Percentiles rank a stretch among this genome's conserved stretches.
phyloP scores from a whole-genome alignment of 1,284 basidiomycete species.

The Cystobasidiaceae sp. region DNA sequence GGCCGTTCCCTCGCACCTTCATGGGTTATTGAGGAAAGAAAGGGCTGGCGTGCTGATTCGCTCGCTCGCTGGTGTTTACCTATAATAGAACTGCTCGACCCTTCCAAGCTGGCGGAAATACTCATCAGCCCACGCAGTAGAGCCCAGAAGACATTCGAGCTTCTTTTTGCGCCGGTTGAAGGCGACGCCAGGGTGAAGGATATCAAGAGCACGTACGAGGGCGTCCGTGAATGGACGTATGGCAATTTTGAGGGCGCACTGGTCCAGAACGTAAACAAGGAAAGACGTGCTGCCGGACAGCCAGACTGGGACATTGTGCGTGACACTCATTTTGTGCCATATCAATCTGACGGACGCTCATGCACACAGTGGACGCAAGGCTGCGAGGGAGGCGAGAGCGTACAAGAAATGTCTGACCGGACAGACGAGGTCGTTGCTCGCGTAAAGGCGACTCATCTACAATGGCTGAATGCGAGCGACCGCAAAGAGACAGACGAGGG shows the following conservation, averaged over 20 bases:
- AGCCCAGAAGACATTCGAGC: conserved; percentile 75
- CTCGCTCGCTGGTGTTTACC: too few species aligned
- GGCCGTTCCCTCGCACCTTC: conserved; percentile 45
- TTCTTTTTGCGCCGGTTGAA: conserved; percentile 58
- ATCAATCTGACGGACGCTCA: neutral
- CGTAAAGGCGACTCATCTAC: conserved; percentile 22
- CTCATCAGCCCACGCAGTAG: conserved; percentile 77
- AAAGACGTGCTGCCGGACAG: conserved; percentile 16
- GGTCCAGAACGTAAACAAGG: conserved; percentile 24
- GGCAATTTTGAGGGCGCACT: conserved; percentile 81
- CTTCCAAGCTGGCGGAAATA: conserved; percentile 67
- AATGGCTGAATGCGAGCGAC: neutral
- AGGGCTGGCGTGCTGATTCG: neutral
- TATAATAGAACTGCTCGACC: conserved; percentile 66
- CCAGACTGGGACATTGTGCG: conserved; percentile 40
- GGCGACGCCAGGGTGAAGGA: conserved; percentile 12
- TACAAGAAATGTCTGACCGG: conserved; percentile 67
- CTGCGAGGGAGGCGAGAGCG: conserved; percentile 79
- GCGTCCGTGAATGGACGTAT: conserved; percentile 74
- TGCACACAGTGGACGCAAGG: conserved; percentile 45
- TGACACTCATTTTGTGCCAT: neutral
- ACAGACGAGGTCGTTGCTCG: conserved; percentile 51
- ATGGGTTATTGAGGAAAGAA: neutral
- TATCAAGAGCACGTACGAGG: conserved; percentile 56
- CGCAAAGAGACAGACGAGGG: conserved; percentile 36